Conservation (phyloP, 2,329 filamentous ascomycete genomes). For the Pseudogymnoascus sp. region DNA sequence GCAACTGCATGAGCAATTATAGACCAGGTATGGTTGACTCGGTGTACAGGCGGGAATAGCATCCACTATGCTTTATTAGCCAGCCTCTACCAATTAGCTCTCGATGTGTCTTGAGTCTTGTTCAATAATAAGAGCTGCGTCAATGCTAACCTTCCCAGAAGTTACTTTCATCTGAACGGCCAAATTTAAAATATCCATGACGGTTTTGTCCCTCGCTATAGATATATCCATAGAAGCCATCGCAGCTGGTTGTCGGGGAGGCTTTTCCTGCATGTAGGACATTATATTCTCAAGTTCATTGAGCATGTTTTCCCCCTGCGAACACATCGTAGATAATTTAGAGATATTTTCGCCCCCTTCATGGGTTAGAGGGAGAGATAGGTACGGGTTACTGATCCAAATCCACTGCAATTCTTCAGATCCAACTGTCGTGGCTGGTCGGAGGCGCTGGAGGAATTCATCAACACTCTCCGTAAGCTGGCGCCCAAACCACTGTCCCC, state of each 20-base stretch:
- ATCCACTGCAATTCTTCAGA: slow-evolving; percentile 55
- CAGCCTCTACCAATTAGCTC: neutral
- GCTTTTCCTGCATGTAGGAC: slow-evolving; percentile 41
- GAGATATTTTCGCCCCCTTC: neutral
- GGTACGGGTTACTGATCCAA: slow-evolving; percentile 58
- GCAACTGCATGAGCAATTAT: slow-evolving; percentile 58
- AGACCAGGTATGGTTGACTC: slow-evolving; percentile 58
- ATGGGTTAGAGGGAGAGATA: slow-evolving; percentile 25
- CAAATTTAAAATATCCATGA: slow-evolving; percentile 49
- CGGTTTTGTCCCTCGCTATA: slow-evolving; percentile 34
- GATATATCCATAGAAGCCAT: slow-evolving; percentile 19
- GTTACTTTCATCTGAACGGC: slow-evolving; percentile 52
- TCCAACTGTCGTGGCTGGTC: slow-evolving; percentile 52
- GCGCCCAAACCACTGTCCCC: slow-evolving; percentile 45
- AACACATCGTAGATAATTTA: neutral
- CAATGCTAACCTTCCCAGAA: slow-evolving; percentile 53
- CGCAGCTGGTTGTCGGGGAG: slow-evolving; percentile 13
- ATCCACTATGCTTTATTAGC: slow-evolving; percentile 51
- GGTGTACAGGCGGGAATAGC: slow-evolving; percentile 50
- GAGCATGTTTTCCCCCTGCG: slow-evolving; percentile 21
- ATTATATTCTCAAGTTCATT: slow-evolving; percentile 31
- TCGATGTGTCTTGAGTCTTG: neutral
- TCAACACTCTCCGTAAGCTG: slow-evolving; percentile 56
- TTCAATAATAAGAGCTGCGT: neutral
- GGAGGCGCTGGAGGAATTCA: slow-evolving; percentile 60